Percentiles rank a stretch among this genome's conserved stretches.
These are phyloP conservation scores for Ricinus communis DNA, from an alignment of 345 rosid species.

Conservation along the genomic window DNA sequence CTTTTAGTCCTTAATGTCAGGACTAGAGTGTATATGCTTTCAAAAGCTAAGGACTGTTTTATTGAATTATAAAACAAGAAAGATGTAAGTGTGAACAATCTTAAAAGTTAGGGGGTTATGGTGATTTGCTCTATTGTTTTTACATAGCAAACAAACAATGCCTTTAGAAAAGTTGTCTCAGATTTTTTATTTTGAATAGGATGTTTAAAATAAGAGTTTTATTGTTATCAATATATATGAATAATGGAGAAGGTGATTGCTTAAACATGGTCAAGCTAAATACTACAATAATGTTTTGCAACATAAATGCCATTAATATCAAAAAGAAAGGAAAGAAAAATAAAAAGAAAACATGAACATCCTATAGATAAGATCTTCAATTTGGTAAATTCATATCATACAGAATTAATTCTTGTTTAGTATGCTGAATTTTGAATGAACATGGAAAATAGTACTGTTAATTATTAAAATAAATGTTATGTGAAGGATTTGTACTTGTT, in stretches of 20 bases:
- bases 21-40: no score
- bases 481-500: not conserved
- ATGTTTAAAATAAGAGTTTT: not conserved
- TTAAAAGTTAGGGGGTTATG: no score
- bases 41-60: no score
- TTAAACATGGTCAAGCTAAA: not conserved
- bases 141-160: no score
- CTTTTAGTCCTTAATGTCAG: no score
- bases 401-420: not conserved
- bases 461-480: not conserved
- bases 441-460: not conserved
- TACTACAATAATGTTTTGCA: not conserved
- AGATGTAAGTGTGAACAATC: no score
- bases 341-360: not conserved
- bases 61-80: no score
- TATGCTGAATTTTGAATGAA: not conserved
- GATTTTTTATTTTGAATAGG: not conserved
- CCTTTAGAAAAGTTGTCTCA: not conserved
- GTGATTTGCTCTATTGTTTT: no score
- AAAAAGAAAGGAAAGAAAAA: not conserved
- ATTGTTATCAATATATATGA: not conserved
- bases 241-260: not conserved
- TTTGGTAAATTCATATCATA: not conserved
- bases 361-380: not conserved
- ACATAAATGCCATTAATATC: not conserved